Evolutionary conservation across 2,329 filamentous ascomycete genomes (phyloP).

Genomic region (Neurospora sp.): DNA sequence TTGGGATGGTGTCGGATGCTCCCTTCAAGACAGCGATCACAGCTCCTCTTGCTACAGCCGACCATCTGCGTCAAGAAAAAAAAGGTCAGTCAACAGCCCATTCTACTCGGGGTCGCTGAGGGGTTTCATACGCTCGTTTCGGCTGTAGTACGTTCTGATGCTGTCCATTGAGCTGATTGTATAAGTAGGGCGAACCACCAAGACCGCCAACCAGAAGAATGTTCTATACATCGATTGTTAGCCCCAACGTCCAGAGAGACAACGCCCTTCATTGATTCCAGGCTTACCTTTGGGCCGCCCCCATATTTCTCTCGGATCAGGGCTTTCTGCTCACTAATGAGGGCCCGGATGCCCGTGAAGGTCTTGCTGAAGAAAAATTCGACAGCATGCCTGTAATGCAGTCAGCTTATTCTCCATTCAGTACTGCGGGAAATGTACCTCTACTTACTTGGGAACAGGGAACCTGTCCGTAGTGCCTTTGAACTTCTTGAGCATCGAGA

Average conservation of each 20-base stretch:
- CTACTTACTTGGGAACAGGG: neutral
- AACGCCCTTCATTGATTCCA: neutral
- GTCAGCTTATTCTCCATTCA: neutral
- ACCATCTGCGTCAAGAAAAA: neutral
- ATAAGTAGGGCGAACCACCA: constrained; percentile 5
- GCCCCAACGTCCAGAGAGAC: neutral
- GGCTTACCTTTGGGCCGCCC: neutral
- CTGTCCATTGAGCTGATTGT: neutral
- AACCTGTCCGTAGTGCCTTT: neutral
- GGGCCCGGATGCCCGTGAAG: neutral
- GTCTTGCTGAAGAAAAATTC: neutral
- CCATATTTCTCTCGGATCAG: neutral
- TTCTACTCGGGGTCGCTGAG: neutral
- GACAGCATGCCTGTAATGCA: neutral
- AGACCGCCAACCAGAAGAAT: constrained; percentile 5
- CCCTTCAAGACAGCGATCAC: neutral
- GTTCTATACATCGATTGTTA: neutral
- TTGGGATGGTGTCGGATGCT: neutral
- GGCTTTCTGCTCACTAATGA: neutral
- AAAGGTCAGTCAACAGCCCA: neutral
- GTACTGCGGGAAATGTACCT: neutral
- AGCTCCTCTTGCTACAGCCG: neutral
- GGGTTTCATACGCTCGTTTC: neutral
- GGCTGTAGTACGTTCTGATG: neutral
- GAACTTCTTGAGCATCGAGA: neutral